Evolutionary conservation across 2,329 filamentous ascomycete species (phyloP).

Genomic region (Colletotrichum brevisporum): DNA sequence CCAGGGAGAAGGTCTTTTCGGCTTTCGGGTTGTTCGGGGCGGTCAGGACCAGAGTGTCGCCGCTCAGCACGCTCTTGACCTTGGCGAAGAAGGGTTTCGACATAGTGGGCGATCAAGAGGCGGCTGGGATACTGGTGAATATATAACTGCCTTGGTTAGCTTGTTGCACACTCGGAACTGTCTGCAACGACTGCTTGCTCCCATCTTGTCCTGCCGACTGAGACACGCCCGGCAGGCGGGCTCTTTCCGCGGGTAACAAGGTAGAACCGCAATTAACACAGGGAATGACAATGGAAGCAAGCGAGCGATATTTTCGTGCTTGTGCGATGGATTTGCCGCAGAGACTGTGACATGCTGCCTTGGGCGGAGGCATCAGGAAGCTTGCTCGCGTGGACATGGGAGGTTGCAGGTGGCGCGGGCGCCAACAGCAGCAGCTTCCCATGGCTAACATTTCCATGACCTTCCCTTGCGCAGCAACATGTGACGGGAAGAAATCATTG

Average conservation of each 20-base stretch:
- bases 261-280: not conserved
- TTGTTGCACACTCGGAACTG: constrained; percentile 6
- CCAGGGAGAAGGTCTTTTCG: constrained; percentile 90
- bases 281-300: not conserved
- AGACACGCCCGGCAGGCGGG: constrained; percentile 3
- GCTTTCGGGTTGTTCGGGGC: constrained; percentile 84
- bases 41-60: constrained; percentile 89
- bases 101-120: constrained; percentile 54
- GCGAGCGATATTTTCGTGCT: too few species aligned
- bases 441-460: not conserved
- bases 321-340: too few species aligned
- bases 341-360: too few species aligned
- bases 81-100: constrained; percentile 74
- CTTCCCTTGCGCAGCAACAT: not conserved
- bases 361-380: not conserved
- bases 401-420: constrained; percentile 25
- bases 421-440: constrained; percentile 6
- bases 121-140: constrained; percentile 19
- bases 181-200: constrained; percentile 10
- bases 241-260: not conserved
- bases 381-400: constrained; percentile 34
- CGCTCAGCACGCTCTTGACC: constrained; percentile 95
- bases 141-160: constrained; percentile 23
- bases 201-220: constrained; percentile 10
- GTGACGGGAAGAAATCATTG: not conserved